Conservation (phyloP, 257 asterid species). For the Gentiana straminea region DNA sequence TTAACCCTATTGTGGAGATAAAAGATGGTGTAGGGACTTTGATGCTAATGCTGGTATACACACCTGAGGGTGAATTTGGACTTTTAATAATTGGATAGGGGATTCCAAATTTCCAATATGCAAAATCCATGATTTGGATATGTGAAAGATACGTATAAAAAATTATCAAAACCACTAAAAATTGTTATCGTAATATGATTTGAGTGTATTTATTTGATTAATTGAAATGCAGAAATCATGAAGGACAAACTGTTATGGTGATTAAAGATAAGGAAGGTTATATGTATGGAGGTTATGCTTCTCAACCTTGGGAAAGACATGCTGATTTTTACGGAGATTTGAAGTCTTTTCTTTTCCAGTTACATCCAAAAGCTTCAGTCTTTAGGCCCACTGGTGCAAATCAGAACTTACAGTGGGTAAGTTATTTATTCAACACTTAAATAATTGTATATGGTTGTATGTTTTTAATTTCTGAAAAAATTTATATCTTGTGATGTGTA, state of each 20-base stretch:
- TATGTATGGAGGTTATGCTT: conserved; percentile 88
- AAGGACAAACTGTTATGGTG: conserved; percentile 65
- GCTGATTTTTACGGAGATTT: conserved; percentile 78
- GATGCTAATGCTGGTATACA: too few species aligned
- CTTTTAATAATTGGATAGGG: not conserved
- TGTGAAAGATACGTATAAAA: not conserved
- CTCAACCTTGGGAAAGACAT: conserved; percentile 94
- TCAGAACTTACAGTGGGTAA: conserved; percentile 85
- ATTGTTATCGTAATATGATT: conserved; percentile 2
- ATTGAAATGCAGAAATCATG: conserved; percentile 52
- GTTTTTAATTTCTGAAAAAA: too few species aligned
- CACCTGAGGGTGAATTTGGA: too few species aligned
- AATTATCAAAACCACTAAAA: not conserved
- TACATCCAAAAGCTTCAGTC: conserved; percentile 66
- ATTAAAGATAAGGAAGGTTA: conserved; percentile 79
- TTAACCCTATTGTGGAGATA: too few species aligned
- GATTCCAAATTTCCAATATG: not conserved
- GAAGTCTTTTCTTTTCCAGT: conserved; percentile 77
- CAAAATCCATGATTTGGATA: not conserved
- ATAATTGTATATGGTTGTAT: too few species aligned
- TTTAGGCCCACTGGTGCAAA: conserved; percentile 88
- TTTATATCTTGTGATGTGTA: too few species aligned
- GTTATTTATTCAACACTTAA: conserved; percentile 6
- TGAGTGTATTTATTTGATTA: conserved; percentile 19
- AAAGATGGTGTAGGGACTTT: too few species aligned